Percentiles rank a stretch among this genome's conserved stretches.
phyloP scores from a whole-genome alignment of 306 rosid genomes.

The Dalbergia oliveri region DNA sequence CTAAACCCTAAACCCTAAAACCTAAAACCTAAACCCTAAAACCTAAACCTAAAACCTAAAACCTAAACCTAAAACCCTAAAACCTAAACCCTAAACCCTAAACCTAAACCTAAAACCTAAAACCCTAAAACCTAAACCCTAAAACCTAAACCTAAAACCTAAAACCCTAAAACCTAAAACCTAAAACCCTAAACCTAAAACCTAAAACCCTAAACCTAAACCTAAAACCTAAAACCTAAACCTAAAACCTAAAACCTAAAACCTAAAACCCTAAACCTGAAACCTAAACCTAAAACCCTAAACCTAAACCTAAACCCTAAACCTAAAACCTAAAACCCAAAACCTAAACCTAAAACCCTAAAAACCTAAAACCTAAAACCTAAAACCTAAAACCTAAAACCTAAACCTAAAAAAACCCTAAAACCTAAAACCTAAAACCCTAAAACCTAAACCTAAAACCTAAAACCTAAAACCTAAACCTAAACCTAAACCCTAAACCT shows the following conservation, averaged over 20 bases:
- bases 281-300: not conserved
- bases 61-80: not conserved
- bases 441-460: not conserved
- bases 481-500: not conserved
- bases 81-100: not conserved
- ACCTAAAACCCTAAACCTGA: not conserved
- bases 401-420: not conserved
- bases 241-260: not conserved
- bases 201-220: not conserved
- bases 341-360: not conserved
- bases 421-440: not conserved
- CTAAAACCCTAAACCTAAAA: not conserved
- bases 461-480: not conserved
- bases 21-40: not conserved
- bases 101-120: not conserved
- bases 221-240: not conserved
- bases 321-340: not conserved
- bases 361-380: not conserved
- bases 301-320: not conserved
- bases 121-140: not conserved
- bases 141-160: not conserved
- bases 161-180: not conserved
- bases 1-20: constrained; percentile 4
- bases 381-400: not conserved
- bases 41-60: not conserved